Base-by-base conservation (phyloP, 2,329 filamentous ascomycete species). In the Penicillium sp. region DNA sequence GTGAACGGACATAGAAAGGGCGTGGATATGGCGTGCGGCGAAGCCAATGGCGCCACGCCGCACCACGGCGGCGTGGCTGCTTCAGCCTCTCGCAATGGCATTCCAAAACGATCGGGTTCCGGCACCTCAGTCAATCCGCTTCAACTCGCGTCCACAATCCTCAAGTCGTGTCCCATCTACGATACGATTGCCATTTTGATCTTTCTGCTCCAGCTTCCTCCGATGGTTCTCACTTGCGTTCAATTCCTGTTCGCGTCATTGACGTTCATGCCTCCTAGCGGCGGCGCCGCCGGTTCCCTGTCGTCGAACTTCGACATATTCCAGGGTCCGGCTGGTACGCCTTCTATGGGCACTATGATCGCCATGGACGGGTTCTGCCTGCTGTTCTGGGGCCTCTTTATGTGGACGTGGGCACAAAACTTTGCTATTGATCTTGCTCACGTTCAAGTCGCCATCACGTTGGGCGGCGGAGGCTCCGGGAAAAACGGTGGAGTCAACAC, bases 141-240 rank as follows among this genome's bases (percentile, higher is more conserved):
- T 66, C 88, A 90, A 69, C 82, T 96, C 65, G 89, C 90, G 63
- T 85, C 91, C 67, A 96, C 92, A 56, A 94, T 98, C 69, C 86
- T 98, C 74, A 88, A 87, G 70, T 92, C 92, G 54, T 94, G 93
- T 70, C 94, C 94, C 55, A 87, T 96, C 72, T 90, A 92, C 79
- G 94, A 98, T 79, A 96, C 94, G 61, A 91, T 97, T 78, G 92
- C 94, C 73, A 96, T 98, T 71, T 87, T 98, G 75, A 96, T 97
- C 78, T 90, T 97, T 69, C 86, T 98, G 66, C 90, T 97, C 77
- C 93, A 96, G 74, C 87, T 97, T 10, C 93, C 94, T 33, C 91
- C 93, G 22, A 88, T 94, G 70, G 88, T 94, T 59, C 84, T 97
- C 70, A 94, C 92, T 64, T 83, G 92, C 75, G 91, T 96, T 70